phyloP scores from a whole-genome alignment of 2,329 filamentous ascomycete species.

The Fonsecaea pugnacius region DNA sequence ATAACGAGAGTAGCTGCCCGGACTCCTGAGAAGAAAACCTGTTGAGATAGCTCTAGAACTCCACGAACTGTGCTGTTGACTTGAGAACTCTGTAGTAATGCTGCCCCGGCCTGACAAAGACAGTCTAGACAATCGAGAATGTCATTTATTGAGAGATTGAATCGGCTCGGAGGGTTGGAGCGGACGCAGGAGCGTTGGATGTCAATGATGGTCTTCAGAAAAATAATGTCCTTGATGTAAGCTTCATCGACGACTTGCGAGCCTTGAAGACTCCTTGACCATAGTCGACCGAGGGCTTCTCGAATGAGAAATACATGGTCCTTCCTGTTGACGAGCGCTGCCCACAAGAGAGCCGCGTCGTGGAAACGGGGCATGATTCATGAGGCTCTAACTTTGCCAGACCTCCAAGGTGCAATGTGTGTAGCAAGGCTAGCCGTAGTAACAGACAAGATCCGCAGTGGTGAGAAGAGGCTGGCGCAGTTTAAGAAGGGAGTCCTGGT shows the following conservation, averaged over 20 bases:
- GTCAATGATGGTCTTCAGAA: constrained; percentile 11
- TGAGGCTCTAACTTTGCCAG: not conserved
- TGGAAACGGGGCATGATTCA: constrained; percentile 7
- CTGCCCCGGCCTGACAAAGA: not conserved
- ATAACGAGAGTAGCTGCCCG: constrained; percentile 5
- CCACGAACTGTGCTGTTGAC: not conserved
- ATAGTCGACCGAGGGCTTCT: constrained; percentile 13
- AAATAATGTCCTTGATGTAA: constrained; percentile 6
- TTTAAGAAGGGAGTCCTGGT: not conserved
- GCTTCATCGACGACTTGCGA: constrained; percentile 1
- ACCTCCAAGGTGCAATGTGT: not conserved
- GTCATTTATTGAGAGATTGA: not conserved
- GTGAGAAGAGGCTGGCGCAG: not conserved
- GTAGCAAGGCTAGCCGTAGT: not conserved
- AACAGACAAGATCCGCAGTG: not conserved
- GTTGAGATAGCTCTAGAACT: not conserved
- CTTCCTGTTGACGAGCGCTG: constrained; percentile 1
- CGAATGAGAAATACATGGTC: constrained; percentile 6
- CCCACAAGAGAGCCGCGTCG: constrained; percentile 6
- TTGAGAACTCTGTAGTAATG: not conserved
- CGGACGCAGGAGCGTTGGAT: constrained; percentile 13
- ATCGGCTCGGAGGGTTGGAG: not conserved
- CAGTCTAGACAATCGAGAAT: constrained; percentile 4
- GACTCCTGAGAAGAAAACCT: constrained; percentile 4
- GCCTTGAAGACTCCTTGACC: not conserved